Percentiles rank a stretch among this genome's conserved stretches.
phyloP scores from a whole-genome alignment of 75 land plant genomes.

The Cunninghamia lanceolata region DNA sequence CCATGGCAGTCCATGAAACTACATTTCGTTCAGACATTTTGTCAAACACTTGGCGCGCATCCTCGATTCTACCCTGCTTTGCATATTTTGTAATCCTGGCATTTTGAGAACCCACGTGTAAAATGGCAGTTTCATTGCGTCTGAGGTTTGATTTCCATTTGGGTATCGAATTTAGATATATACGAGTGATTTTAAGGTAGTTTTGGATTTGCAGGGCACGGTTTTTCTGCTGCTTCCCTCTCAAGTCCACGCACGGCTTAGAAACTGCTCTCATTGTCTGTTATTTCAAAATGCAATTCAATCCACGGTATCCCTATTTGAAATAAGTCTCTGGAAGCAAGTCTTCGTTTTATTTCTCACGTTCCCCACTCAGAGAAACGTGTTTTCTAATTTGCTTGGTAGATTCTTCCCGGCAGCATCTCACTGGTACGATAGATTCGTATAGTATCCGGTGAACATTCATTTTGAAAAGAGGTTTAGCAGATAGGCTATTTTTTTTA shows the following conservation, averaged over 20 bases:
- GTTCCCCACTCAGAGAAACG: no score
- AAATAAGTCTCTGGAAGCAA: no score
- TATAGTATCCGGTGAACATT: no score
- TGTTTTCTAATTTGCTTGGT: no score
- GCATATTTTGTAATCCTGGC: slow-evolving; percentile 9
- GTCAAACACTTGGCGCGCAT: slow-evolving; percentile 9
- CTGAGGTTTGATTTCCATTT: neutral
- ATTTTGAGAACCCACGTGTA: neutral
- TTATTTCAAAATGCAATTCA: no score
- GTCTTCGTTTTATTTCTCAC: no score
- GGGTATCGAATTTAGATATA: neutral
- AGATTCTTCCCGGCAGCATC: no score
- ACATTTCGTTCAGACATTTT: neutral
- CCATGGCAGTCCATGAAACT: neutral
- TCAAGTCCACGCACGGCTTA: neutral
- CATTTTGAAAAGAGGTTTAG: no score
- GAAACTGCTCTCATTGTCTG: neutral
- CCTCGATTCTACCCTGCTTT: neutral
- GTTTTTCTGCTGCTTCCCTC: neutral
- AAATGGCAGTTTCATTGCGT: neutral
- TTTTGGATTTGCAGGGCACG: neutral
- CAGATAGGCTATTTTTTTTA: no score
- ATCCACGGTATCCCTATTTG: no score
- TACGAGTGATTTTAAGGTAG: neutral
- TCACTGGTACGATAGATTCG: no score